phyloP scores from a whole-genome alignment of 1,284 basidiomycete species.

The Thecaphora thlaspeos region DNA sequence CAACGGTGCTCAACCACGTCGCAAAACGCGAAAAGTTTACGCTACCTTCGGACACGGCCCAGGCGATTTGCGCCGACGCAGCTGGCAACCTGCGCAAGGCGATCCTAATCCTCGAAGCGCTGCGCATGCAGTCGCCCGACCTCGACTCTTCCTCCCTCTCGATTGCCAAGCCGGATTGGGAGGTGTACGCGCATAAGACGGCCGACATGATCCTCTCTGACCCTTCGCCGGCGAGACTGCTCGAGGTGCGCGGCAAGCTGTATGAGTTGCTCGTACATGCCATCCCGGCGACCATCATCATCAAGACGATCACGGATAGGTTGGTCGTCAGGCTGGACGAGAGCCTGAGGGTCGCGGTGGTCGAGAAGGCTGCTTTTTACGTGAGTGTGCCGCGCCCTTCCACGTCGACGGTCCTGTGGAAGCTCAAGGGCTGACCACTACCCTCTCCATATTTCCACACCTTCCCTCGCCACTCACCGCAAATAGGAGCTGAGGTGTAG shows the following conservation, averaged over 20 bases:
- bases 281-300: slow-evolving; percentile 76
- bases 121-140: slow-evolving; percentile 69
- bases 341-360: slow-evolving; percentile 36
- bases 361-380: slow-evolving; percentile 76
- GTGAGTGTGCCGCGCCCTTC: too few relatives aligned
- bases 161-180: slow-evolving; percentile 93
- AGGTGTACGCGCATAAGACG: slow-evolving; percentile 91
- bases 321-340: slow-evolving; percentile 82
- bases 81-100: slow-evolving; percentile 93
- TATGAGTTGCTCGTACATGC: slow-evolving; percentile 97
- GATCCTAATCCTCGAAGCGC: slow-evolving; percentile 86
- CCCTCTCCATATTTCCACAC: too few relatives aligned
- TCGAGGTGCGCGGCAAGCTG: slow-evolving; percentile 86
- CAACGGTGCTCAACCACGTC: slow-evolving; percentile 72
- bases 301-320: slow-evolving; percentile 66
- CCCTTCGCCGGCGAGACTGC: slow-evolving; percentile 84
- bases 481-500: slow-evolving; percentile 61
- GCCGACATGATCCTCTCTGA: slow-evolving; percentile 91
- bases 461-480: background rate
- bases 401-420: too few relatives aligned
- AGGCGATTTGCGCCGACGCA: slow-evolving; percentile 75
- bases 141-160: slow-evolving; percentile 66
- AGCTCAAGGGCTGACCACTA: too few relatives aligned
- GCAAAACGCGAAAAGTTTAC: slow-evolving; percentile 79
- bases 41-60: slow-evolving; percentile 72